phyloP scores from a whole-genome alignment of 106 monocot genomes.

The Hemerocallis citrina region DNA sequence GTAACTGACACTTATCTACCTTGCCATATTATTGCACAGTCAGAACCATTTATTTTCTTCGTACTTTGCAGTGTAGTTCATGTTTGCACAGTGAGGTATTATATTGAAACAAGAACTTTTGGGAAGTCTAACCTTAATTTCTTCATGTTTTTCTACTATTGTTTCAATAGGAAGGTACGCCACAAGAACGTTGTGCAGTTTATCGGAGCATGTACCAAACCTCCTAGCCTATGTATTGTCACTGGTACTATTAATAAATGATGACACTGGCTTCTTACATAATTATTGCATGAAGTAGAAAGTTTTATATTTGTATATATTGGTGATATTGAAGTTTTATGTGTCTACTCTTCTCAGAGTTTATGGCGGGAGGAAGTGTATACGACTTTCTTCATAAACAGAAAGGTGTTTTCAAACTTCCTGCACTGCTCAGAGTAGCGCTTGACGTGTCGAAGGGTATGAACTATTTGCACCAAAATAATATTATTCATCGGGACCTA shows the following conservation, averaged over 20 bases:
- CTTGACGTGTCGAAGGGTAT: conserved; percentile 95
- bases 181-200: conserved; percentile 98
- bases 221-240: conserved; percentile 79
- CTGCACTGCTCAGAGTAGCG: conserved; percentile 68
- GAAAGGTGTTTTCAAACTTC: conserved; percentile 67
- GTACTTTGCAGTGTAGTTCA: too few relatives aligned
- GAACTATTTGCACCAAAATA: conserved; percentile 93
- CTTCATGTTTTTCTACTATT: neutral
- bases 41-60: too few relatives aligned
- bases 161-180: conserved; percentile 70
- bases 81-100: too few relatives aligned
- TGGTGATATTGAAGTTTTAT: neutral
- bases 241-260: conserved; percentile 48
- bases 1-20: too few relatives aligned
- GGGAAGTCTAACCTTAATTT: too few relatives aligned
- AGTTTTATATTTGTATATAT: neutral
- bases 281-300: neutral
- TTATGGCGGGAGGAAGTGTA: conserved; percentile 88
- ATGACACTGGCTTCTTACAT: neutral
- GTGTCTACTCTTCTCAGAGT: conserved; percentile 41
- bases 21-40: too few relatives aligned
- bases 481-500: conserved; percentile 90
- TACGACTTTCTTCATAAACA: conserved; percentile 92
- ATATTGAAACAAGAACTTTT: too few relatives aligned
- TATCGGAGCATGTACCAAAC: conserved; percentile 91